Conservation (phyloP, 768 basidiomycete genomes). For the Russula foetens region DNA sequence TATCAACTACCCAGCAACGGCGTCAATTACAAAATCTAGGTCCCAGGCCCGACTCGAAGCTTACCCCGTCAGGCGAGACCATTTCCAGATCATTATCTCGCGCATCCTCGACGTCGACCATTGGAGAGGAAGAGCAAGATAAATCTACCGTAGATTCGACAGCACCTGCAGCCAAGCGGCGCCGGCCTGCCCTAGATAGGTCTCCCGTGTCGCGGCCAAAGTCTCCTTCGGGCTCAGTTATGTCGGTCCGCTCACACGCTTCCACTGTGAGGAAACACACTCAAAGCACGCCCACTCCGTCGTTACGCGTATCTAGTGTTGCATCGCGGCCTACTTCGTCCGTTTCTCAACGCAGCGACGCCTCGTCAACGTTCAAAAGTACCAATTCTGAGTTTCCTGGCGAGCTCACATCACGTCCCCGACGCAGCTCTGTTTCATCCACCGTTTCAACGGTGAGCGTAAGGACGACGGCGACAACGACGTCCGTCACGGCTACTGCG, state of each 20-base stretch:
- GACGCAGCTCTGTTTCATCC: constrained; percentile 28
- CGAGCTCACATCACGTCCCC: constrained; percentile 28
- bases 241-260: constrained; percentile 30
- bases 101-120: constrained; percentile 13
- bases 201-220: constrained; percentile 17
- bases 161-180: constrained; percentile 1
- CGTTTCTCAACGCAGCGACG: constrained; percentile 30
- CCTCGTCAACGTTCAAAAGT: constrained; percentile 38
- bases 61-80: constrained; percentile 42
- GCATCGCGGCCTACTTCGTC: constrained; percentile 22
- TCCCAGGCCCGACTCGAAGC: constrained; percentile 57
- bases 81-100: constrained; percentile 17
- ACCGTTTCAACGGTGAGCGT: constrained; percentile 27
- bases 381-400: constrained; percentile 32
- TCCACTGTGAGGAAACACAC: constrained; percentile 32
- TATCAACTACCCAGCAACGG: constrained; percentile 21
- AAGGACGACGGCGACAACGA: constrained; percentile 24
- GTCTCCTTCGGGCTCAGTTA: constrained; percentile 29
- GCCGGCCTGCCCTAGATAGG: constrained; percentile 6
- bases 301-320: constrained; percentile 15
- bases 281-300: constrained; percentile 17
- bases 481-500: constrained; percentile 18
- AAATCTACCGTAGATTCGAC: not conserved
- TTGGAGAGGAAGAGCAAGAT: constrained; percentile 8
- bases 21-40: constrained; percentile 22